Conservation (phyloP, 2,329 filamentous ascomycete species). For the Paraphaeosphaeria minitans region DNA sequence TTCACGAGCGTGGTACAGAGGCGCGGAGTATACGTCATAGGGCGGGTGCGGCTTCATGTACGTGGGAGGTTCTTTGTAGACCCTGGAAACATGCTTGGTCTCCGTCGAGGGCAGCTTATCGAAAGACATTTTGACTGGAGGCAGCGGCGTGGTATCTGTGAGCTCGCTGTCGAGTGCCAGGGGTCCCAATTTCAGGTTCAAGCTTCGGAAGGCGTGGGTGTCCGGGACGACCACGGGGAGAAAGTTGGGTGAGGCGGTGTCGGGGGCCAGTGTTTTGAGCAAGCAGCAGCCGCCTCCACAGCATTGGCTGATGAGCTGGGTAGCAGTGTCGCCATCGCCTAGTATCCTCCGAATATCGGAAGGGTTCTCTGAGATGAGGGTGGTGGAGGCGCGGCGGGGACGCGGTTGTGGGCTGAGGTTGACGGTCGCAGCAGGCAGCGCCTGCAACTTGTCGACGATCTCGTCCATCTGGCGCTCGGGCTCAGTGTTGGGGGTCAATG, state of each 20-base stretch:
- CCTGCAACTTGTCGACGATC: constrained; percentile 48
- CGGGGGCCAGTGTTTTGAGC: constrained; percentile 59
- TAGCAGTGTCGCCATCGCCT: constrained; percentile 60
- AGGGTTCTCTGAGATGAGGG: constrained; percentile 64
- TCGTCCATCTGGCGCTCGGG: constrained; percentile 49
- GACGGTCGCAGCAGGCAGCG: constrained; percentile 43
- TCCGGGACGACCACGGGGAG: constrained; percentile 66
- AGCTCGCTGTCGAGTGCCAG: constrained; percentile 73
- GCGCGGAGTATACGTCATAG: constrained; percentile 89
- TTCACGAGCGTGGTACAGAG: constrained; percentile 81
- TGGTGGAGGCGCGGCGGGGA: constrained; percentile 69
- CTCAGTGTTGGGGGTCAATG: constrained; percentile 53
- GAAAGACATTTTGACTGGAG: constrained; percentile 75
- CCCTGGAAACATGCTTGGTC: constrained; percentile 48
- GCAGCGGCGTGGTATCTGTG: constrained; percentile 72
- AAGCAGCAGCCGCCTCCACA: constrained; percentile 70
- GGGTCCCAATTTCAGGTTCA: constrained; percentile 75
- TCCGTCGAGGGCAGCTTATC: constrained; percentile 59
- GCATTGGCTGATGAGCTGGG: constrained; percentile 65
- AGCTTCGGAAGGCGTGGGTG: constrained; percentile 81
- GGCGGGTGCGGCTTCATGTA: constrained; percentile 96
- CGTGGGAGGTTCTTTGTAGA: constrained; percentile 71
- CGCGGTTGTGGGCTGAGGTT: constrained; percentile 44
- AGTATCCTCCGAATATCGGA: constrained; percentile 64
- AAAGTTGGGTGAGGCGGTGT: constrained; percentile 51